Percentiles rank a stretch among this genome's conserved stretches.
Conservation (phyloP, 768 basidiomycete species). For the Phanerodontia chrysosporium region DNA sequence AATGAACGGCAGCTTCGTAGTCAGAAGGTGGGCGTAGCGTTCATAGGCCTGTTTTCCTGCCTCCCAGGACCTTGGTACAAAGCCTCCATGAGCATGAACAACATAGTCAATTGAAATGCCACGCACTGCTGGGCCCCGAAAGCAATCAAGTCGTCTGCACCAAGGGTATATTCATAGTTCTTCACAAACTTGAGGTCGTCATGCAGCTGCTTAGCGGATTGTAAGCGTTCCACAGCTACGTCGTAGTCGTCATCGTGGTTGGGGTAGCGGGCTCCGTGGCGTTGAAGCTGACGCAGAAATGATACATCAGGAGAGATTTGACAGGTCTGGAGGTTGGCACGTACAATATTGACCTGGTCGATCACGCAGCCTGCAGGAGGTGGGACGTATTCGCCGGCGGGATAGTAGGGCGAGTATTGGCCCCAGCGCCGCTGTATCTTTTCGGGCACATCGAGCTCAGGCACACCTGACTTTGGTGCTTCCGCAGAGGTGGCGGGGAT, state of each 20-base stretch:
- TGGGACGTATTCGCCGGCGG: slow-evolving; percentile 39
- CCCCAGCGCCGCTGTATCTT: slow-evolving; percentile 40
- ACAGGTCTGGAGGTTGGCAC: not conserved
- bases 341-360: slow-evolving; percentile 18
- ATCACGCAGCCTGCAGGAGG: slow-evolving; percentile 44
- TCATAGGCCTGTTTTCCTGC: slow-evolving; percentile 47
- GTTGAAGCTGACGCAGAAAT: slow-evolving; percentile 55
- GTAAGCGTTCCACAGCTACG: slow-evolving; percentile 48
- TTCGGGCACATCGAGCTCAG: slow-evolving; percentile 11
- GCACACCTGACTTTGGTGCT: not conserved
- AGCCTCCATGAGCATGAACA: not conserved
- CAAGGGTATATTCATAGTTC: slow-evolving; percentile 56
- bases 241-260: slow-evolving; percentile 43
- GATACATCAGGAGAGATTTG: not conserved
- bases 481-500: not conserved
- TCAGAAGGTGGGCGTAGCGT: slow-evolving; percentile 51
- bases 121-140: slow-evolving; percentile 64
- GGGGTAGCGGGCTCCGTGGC: slow-evolving; percentile 79
- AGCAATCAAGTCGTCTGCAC: slow-evolving; percentile 52
- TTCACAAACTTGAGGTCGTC: slow-evolving; percentile 54
- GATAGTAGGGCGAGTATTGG: slow-evolving; percentile 57
- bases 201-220: slow-evolving; percentile 38
- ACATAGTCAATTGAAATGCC: too few relatives aligned
- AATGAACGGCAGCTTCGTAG: slow-evolving; percentile 46
- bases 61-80: slow-evolving; percentile 36